Base-by-base conservation (phyloP, 345 rosid genomes). In the Balakata baccata region DNA sequence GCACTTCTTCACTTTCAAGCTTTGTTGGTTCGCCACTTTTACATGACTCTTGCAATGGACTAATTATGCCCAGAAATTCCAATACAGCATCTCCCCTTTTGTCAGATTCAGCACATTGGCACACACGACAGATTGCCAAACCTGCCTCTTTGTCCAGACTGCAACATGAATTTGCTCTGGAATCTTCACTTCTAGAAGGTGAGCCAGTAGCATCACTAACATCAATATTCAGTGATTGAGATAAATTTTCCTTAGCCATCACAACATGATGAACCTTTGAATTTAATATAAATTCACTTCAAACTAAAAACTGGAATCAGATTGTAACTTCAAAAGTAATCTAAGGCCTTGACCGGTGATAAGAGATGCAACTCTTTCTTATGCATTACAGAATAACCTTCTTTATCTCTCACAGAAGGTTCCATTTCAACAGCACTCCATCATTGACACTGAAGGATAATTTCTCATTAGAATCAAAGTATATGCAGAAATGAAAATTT, bases 51-150 rank as follows among this genome's bases (percentile, higher is more conserved):
- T 54, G 86, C 56, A 80, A 22, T 3, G 91, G 91, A 56, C 86
- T 87, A 66, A 73, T 56, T 63, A 94, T 94, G 17, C 95, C 97
- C 77, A 94, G 68, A 82, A 87, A 81, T 49, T 84, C 92, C 69
- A 94, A 87, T 3, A 90, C 97, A 43, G 77, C 80, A 81, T 94
- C 98, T 69, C 98, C 98, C 66, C 85, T 75, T 79, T 81, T 90
- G 73, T 94, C 98, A 43, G 98, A 90, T 82, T 94, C 97, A 70
- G 84, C 86, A 84, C 97, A 92, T 22, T 94, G 98, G 85, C 98
- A 94, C 18, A 94, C 98, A 65, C 98, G 98, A 74, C 98, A 94
- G 71, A 87, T 73, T 57, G 92, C 81, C 64, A 82, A 61, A 38
- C 93, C 90, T 2, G 82, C 82, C 81, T 93, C 97, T 73, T 79